Evolutionary conservation across 495 filamentous ascomycete genomes (phyloP).

Genomic region (Cetradonia linearis): DNA sequence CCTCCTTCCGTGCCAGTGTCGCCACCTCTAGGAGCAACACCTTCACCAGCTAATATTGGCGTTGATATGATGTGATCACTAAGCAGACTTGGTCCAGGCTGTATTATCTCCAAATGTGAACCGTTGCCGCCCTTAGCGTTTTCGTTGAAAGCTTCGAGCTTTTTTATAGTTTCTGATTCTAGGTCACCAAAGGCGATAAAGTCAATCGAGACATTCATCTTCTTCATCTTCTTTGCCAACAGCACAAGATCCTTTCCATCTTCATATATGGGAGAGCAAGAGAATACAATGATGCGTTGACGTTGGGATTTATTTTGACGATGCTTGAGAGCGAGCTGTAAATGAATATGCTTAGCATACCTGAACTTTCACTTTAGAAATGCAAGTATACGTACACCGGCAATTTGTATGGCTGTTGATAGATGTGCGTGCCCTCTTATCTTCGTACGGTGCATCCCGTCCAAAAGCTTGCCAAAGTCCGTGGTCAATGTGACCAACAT

Average conservation of each 20-base stretch:
- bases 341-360: constrained; percentile 7
- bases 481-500: constrained; percentile 91
- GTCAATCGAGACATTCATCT: constrained; percentile 82
- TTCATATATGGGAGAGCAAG: constrained; percentile 83
- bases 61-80: constrained; percentile 88
- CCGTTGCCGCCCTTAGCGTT: constrained; percentile 82
- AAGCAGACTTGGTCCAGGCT: constrained; percentile 79
- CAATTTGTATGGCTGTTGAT: constrained; percentile 87
- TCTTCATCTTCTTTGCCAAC: constrained; percentile 97
- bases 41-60: constrained; percentile 77
- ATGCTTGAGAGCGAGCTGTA: constrained; percentile 90
- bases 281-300: constrained; percentile 92
- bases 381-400: constrained; percentile 54
- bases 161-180: constrained; percentile 79
- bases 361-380: background rate
- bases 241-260: constrained; percentile 79
- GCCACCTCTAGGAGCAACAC: constrained; percentile 35
- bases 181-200: constrained; percentile 91
- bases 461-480: constrained; percentile 88
- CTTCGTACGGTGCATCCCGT: constrained; percentile 88
- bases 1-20: constrained; percentile 38
- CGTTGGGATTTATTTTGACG: constrained; percentile 92
- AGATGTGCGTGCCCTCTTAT: constrained; percentile 80
- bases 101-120: constrained; percentile 82
- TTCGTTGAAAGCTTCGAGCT: constrained; percentile 86